Percentiles rank a stretch among this genome's conserved stretches.
Conservation (phyloP, 345 rosid genomes). For the Eucalyptus regnans region DNA sequence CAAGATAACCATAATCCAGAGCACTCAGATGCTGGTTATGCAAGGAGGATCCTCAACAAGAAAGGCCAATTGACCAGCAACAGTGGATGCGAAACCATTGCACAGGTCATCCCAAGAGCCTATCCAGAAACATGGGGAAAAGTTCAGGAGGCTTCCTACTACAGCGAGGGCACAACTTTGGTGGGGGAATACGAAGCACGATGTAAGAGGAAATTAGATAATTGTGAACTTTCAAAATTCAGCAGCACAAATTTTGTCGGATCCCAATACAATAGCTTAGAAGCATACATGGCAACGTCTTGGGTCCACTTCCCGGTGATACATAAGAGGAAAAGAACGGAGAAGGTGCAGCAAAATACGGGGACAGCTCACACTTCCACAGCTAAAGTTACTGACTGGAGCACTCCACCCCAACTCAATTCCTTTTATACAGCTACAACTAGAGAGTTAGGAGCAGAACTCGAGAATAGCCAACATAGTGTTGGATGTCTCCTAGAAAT, state of each 20-base stretch:
- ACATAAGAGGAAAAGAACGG: constrained; percentile 36
- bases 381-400: background rate
- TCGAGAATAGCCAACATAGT: constrained; percentile 15
- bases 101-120: background rate
- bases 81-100: background rate
- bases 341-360: constrained; percentile 12
- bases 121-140: background rate
- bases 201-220: constrained; percentile 8
- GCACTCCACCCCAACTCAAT: constrained; percentile 1
- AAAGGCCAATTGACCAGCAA: background rate
- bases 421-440: constrained; percentile 1
- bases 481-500: constrained; percentile 6
- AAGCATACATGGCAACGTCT: constrained; percentile 11
- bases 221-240: background rate
- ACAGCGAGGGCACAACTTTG: background rate
- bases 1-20: background rate
- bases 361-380: background rate
- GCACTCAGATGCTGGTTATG: background rate
- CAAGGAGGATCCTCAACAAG: background rate
- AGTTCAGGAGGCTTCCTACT: constrained; percentile 2
- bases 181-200: background rate
- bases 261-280: constrained; percentile 18
- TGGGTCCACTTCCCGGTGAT: constrained; percentile 13
- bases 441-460: constrained; percentile 5
- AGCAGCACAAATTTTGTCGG: constrained; percentile 17